Evolutionary conservation across 495 filamentous ascomycete species (phyloP), one percentile per base, ranked within the genome.

Genomic region (Tuber umbilicatum): DNA sequence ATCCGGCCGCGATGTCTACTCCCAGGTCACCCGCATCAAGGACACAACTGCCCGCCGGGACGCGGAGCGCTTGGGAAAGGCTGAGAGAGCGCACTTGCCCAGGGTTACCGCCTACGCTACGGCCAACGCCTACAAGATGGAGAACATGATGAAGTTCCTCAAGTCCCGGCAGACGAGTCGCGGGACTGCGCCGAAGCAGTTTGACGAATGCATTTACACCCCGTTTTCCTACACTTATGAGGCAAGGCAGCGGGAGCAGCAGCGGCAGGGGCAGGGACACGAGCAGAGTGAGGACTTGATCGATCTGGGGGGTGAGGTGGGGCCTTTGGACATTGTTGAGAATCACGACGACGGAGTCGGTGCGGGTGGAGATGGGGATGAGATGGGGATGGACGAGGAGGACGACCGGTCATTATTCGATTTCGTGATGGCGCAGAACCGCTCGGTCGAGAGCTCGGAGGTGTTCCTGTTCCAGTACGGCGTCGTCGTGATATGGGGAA

Each of bases 401-500:
- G 79, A 85, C 73, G 80, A 80, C 35, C 40, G 80, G 19, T 80
- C 78, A 17, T 43, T 82, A 47, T 27, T 76, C 42, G 80, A 80
- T 42, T 80, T 82, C 40, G 81, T 82, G 12, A 80, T 76, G 37
- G 75, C 78, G 69, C 81, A 82, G 60, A 81, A 81, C 73, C 80
- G 45, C 31, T 70, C 81, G 73, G 92, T 97, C 17, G 92, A 97
- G 82, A 97, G 90, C 2, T 94, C 94, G 0, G 95, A 99, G 83
- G 87, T 97, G 16, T 98, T 99, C 83, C 87, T 99, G 37, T 99
- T 97, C 82, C 91, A 97, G 78, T 99, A 99, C 81, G 95, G 95
- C 60, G 96, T 97, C n/a, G 92, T 97, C n/a, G 95, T 99, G n/a
- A 94, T 98, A 82, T 99, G 95, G 95, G 95, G 95, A 74, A 97